phyloP scores from a whole-genome alignment of 1,139 yeast genomes.

The Kodamaea alishanica region DNA sequence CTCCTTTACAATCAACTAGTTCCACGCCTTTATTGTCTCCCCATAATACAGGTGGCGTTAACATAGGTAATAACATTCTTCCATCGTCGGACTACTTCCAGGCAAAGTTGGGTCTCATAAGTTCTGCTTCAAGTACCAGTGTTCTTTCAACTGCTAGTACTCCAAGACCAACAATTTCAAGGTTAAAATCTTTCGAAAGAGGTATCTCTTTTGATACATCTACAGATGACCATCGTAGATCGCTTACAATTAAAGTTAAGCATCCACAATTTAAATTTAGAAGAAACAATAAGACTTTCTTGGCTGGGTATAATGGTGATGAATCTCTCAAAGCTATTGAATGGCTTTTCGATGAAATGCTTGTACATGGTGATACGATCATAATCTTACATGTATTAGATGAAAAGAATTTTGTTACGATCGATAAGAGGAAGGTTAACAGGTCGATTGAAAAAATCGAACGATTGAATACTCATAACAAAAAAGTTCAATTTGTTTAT shows the following conservation, averaged over 20 bases:
- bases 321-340: constrained; percentile 58
- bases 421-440: constrained; percentile 33
- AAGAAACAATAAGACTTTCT: constrained; percentile 57
- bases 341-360: constrained; percentile 65
- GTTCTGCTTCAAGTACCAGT: constrained; percentile 7
- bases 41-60: constrained; percentile 15
- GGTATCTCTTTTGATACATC: constrained; percentile 56
- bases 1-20: constrained; percentile 20
- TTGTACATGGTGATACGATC: constrained; percentile 61
- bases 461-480: constrained; percentile 42
- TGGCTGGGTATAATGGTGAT: constrained; percentile 60
- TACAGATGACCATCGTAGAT: constrained; percentile 35
- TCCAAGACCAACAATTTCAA: constrained; percentile 1
- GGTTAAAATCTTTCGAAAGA: constrained; percentile 16
- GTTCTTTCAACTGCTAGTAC: not conserved
- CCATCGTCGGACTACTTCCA: constrained; percentile 11
- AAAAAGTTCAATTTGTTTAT: constrained; percentile 51
- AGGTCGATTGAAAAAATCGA: constrained; percentile 40
- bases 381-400: constrained; percentile 60
- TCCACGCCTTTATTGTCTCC: constrained; percentile 17
- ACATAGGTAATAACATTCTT: constrained; percentile 3
- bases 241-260: constrained; percentile 52
- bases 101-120: constrained; percentile 6
- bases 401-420: constrained; percentile 27
- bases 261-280: constrained; percentile 54